phyloP scores from a whole-genome alignment of 2,329 filamentous ascomycete genomes.

The Diaporthe vexans region DNA sequence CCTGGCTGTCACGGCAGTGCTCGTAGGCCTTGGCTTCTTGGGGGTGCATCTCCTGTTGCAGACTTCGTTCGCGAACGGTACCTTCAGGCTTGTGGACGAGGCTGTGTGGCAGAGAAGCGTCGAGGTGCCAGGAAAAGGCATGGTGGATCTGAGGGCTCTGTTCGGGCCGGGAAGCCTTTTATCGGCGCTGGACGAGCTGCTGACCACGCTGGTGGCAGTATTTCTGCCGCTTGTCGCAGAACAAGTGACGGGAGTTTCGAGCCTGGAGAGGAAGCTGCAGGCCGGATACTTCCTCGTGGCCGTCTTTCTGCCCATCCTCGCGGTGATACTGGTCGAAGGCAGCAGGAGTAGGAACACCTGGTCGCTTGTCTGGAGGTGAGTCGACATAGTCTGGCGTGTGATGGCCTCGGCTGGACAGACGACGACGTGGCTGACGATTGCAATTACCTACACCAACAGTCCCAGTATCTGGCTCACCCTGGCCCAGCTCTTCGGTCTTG shows the following conservation, averaged over 20 bases:
- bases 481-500: conserved; percentile 32
- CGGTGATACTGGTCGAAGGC: conserved; percentile 21
- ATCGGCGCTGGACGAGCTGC: not conserved
- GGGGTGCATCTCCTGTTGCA: conserved; percentile 2
- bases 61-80: not conserved
- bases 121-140: not conserved
- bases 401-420: not conserved
- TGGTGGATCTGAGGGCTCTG: not conserved
- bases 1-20: not conserved
- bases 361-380: conserved; percentile 33
- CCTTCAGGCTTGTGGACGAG: conserved; percentile 30
- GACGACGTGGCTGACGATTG: not conserved
- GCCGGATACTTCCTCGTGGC: conserved; percentile 20
- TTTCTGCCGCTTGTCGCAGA: conserved; percentile 18
- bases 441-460: not conserved
- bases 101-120: conserved; percentile 31
- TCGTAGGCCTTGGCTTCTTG: not conserved
- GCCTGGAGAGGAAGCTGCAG: conserved; percentile 27
- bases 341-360: conserved; percentile 29
- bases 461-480: conserved; percentile 25
- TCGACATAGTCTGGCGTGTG: not conserved
- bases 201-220: conserved; percentile 17
- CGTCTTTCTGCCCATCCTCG: conserved; percentile 8
- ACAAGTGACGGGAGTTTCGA: not conserved
- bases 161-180: not conserved